Conservation (phyloP, 495 filamentous ascomycete genomes). For the Penicillium roqueforti region DNA sequence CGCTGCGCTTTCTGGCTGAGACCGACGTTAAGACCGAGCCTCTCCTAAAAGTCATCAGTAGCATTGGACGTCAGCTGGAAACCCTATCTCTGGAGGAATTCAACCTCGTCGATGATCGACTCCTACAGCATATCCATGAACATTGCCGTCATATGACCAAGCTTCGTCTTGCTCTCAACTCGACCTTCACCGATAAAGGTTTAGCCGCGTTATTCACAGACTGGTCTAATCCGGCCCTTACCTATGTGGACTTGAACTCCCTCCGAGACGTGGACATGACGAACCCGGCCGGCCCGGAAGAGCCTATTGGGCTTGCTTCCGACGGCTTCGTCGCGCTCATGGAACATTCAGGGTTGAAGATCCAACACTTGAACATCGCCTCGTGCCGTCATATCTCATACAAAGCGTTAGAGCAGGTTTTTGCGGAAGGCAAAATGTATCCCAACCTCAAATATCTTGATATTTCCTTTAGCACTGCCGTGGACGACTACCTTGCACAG, state of each 20-base stretch:
- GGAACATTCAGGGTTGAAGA: conserved; percentile 65
- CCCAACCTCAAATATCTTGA: conserved; percentile 65
- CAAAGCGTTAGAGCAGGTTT: conserved; percentile 65
- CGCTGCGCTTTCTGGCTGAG: conserved; percentile 56
- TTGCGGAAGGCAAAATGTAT: conserved; percentile 57
- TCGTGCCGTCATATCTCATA: conserved; percentile 74
- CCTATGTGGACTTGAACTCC: conserved; percentile 65
- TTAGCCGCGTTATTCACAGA: conserved; percentile 64
- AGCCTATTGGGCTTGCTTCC: conserved; percentile 64
- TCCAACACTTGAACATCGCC: conserved; percentile 64
- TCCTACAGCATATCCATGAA: conserved; percentile 62
- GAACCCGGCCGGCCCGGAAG: conserved; percentile 55
- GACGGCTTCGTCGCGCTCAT: conserved; percentile 74
- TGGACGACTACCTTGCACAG: conserved; percentile 70
- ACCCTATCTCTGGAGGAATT: conserved; percentile 71
- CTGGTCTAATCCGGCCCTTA: conserved; percentile 69
- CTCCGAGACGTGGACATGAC: conserved; percentile 69
- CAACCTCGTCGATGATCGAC: conserved; percentile 51
- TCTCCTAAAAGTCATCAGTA: conserved; percentile 56
- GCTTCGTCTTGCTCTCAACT: conserved; percentile 71
- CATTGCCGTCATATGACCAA: conserved; percentile 64
- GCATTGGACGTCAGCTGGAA: conserved; percentile 55
- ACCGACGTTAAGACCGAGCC: conserved; percentile 51
- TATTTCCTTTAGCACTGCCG: conserved; percentile 68
- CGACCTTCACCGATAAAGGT: conserved; percentile 66